These are phyloP conservation scores for Flaveria trinervia DNA, from an alignment of 129 eudicot species.

Conservation along the genomic window DNA sequence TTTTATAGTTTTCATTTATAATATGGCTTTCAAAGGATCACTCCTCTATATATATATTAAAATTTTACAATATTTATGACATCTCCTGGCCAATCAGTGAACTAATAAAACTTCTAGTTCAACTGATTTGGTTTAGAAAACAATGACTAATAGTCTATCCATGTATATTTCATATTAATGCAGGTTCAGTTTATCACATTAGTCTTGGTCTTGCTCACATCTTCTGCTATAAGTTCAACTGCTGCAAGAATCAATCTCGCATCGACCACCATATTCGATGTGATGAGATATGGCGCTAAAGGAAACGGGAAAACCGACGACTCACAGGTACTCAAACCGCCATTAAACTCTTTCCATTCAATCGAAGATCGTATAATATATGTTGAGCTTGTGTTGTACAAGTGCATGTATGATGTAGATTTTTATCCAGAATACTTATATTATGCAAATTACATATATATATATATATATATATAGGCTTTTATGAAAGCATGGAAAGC, in stretches of 20 bases:
- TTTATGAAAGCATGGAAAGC: conserved; percentile 67
- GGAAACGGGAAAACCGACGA: conserved; percentile 67
- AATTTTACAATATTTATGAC: no score
- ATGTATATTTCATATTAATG: conserved; percentile 15
- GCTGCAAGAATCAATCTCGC: conserved; percentile 26
- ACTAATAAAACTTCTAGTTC: no score
- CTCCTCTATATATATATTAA: no score
- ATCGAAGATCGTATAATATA: neutral
- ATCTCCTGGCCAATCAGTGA: no score
- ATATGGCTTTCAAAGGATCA: no score
- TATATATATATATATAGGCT: conserved; percentile 29
- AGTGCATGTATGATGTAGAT: no score
- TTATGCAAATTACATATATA: neutral
- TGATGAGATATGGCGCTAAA: conserved; percentile 53
- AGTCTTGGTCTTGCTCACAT: conserved; percentile 33
- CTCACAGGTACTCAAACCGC: conserved; percentile 39
- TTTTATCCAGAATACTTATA: neutral
- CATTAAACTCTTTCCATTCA: neutral
- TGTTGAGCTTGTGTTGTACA: neutral
- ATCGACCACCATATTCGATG: conserved; percentile 46
- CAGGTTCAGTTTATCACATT: conserved; percentile 34
- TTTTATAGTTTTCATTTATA: no score
- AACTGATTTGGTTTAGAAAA: no score
- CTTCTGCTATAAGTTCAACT: conserved; percentile 20
- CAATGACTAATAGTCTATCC: no score